Conservation (phyloP, 257 asterid genomes). For the Fraxinus pennsylvanica region DNA sequence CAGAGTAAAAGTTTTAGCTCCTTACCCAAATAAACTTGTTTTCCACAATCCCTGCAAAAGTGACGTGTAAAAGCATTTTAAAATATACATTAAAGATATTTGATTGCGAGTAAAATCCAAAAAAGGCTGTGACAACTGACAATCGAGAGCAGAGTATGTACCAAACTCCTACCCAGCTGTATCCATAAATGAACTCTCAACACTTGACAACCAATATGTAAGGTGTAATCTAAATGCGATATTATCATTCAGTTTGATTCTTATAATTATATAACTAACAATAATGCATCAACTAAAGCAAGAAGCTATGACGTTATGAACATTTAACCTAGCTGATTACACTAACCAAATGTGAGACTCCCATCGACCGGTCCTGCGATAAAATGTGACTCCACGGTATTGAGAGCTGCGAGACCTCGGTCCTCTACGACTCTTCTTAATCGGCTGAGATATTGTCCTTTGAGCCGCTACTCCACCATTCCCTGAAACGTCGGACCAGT, state of each 20-base stretch:
- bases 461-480: conserved; percentile 44
- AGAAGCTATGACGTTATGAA: neutral
- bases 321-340: neutral
- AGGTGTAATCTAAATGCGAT: neutral
- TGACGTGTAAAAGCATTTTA: conserved; percentile 21
- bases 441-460: conserved; percentile 44
- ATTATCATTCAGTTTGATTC: conserved; percentile 6
- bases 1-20: neutral
- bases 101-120: conserved; percentile 3
- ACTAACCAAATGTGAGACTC: conserved; percentile 96
- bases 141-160: conserved; percentile 13
- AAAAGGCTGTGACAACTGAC: neutral
- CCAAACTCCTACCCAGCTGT: conserved; percentile 15
- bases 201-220: conserved; percentile 4
- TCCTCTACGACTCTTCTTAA: conserved; percentile 92
- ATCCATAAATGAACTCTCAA: conserved; percentile 9
- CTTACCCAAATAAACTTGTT: conserved; percentile 93
- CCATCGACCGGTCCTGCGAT: conserved; percentile 98
- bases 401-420: conserved; percentile 97
- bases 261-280: conserved; percentile 19
- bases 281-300: conserved; percentile 21
- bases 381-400: conserved; percentile 97
- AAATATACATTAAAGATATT: conserved; percentile 3
- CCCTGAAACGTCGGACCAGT: conserved; percentile 52
- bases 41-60: conserved; percentile 90